Percentiles rank a stretch among this genome's conserved stretches.
Evolutionary conservation across 306 rosid species (phyloP).

Genomic region (Cicer yamashitae): DNA sequence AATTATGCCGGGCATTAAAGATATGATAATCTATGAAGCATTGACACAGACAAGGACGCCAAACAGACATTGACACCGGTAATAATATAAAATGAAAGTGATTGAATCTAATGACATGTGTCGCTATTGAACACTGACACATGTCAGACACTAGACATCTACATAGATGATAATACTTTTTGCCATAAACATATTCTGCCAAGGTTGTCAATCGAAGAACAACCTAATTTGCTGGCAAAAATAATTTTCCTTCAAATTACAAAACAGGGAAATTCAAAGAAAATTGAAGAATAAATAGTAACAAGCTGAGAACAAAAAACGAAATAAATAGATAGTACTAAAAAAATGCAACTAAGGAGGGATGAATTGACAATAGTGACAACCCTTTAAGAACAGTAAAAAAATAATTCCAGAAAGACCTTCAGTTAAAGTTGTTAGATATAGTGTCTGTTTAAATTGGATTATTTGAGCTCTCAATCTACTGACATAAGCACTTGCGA

Average conservation of each 20-base stretch:
- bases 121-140: too few species aligned
- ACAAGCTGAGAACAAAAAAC: constrained; percentile 15
- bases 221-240: not conserved
- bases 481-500: too few species aligned
- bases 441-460: too few species aligned
- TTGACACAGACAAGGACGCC: too few species aligned
- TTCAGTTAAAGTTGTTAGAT: too few species aligned
- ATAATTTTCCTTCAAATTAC: not conserved
- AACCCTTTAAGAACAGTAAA: not conserved
- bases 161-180: not conserved
- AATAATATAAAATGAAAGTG: too few species aligned
- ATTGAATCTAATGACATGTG: too few species aligned
- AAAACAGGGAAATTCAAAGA: not conserved
- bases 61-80: too few species aligned
- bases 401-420: too few species aligned
- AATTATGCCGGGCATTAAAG: not conserved
- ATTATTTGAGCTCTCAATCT: too few species aligned
- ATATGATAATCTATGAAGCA: too few species aligned
- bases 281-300: constrained; percentile 1
- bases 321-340: not conserved
- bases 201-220: not conserved
- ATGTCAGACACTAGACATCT: too few species aligned
- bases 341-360: not conserved
- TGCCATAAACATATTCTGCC: constrained; percentile 14
- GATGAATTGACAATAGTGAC: not conserved